Base-by-base conservation (phyloP, 352 stramenopile genomes). In the Phytopythium aichiense region DNA sequence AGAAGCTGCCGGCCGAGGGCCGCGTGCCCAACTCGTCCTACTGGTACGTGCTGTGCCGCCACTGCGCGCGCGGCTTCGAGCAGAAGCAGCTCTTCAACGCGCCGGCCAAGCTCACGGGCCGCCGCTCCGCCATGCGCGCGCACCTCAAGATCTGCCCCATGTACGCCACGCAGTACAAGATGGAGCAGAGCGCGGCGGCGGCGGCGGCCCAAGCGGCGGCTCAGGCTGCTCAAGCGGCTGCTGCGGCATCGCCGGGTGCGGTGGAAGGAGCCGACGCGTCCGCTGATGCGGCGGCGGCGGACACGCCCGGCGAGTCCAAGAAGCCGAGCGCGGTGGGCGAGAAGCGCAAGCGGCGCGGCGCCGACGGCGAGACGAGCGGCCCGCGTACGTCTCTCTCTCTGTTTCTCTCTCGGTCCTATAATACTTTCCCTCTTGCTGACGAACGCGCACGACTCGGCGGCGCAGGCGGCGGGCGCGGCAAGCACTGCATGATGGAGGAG, bases 401-500 rank as follows among this genome's bases (percentile, higher is more conserved):
- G 23, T 38, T 16, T 65, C 51, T 57, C 9, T 18, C 15, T 28
- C 16, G 52, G 22, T 11, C 56, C n/a, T 30, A 4, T 51, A 22
- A 7, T 69, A 22, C 3, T 31, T 5, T 2, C 28, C 28, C 28
- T 31, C 2, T 15, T 40, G 35, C 35, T 40, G 35, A 40, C 35
- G 9, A 15, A 40, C 35, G 7, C 12, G 35, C 8, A 16, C 35
- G 35, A 40, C 1, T 31, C 28, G 28, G 28, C 28, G 28, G 28
- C 28, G 18, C 43, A 66, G 58, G 64, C 20, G 77, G 78, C 30
- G 78, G 78, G 2, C 78, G 81, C 42, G 79, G 81, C 61, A 89
- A 88, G 63, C 78, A 90, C 72, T 90, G 81, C 66, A 82, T 91
- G 68, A 91, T 93, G 78, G 84, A 89, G 54, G 84, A 93, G 61